Percentiles rank a stretch among this genome's conserved stretches.
Evolutionary conservation across 805 yeast species (phyloP).

Genomic region (Saitoella complicata): DNA sequence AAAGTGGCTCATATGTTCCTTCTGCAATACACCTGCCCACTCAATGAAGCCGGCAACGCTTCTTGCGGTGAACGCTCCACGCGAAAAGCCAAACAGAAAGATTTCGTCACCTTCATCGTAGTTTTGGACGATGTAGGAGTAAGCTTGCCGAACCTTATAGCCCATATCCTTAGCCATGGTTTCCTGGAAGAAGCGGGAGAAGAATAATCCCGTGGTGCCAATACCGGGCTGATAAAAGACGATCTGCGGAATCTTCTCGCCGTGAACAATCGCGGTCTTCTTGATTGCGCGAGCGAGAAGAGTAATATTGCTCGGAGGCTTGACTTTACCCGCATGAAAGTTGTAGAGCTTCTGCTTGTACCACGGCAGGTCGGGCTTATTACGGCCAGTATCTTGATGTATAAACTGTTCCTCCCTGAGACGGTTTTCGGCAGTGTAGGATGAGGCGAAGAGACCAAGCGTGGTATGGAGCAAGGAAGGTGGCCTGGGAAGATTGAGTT

Average conservation of each 20-base stretch:
- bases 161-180: not conserved
- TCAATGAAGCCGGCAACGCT: slow-evolving; percentile 6
- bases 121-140: slow-evolving; percentile 8
- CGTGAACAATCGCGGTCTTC: not conserved
- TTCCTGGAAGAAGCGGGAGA: not conserved
- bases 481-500: too few relatives aligned
- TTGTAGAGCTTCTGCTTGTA: too few relatives aligned
- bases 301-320: slow-evolving; percentile 6
- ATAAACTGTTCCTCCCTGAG: too few relatives aligned
- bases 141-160: slow-evolving; percentile 5
- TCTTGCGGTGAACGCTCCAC: slow-evolving; percentile 9
- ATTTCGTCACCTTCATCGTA: slow-evolving; percentile 9
- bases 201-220: slow-evolving; percentile 4
- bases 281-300: slow-evolving; percentile 8
- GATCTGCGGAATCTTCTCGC: slow-evolving; percentile 4
- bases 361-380: too few relatives aligned
- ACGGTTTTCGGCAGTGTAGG: too few relatives aligned
- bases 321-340: too few relatives aligned
- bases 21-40: slow-evolving; percentile 6
- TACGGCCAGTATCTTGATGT: too few relatives aligned
- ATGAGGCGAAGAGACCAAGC: too few relatives aligned
- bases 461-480: too few relatives aligned
- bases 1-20: slow-evolving; percentile 8
- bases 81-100: slow-evolving; percentile 10
- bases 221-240: slow-evolving; percentile 5